Evolutionary conservation across 2,329 filamentous ascomycete genomes (phyloP).

Genomic region (Aspergillus spinulosporus): DNA sequence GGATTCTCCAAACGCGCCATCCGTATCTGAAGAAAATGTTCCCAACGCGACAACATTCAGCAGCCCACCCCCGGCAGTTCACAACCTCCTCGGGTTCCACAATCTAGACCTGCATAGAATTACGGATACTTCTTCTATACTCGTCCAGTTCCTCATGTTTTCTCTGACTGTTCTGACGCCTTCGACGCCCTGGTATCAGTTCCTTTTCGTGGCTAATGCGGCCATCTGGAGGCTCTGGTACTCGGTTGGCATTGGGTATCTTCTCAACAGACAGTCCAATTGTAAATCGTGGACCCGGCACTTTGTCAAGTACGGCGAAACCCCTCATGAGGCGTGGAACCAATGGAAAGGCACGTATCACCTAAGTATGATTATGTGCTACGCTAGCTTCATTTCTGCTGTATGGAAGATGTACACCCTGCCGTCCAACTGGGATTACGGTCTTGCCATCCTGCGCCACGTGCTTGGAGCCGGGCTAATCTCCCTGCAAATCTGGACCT

Average conservation of each 20-base stretch:
- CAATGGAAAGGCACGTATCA: constrained; percentile 98
- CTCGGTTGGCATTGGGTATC: constrained; percentile 78
- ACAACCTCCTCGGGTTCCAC: constrained; percentile 76
- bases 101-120: constrained; percentile 88
- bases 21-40: constrained; percentile 35
- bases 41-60: constrained; percentile 45
- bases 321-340: constrained; percentile 85
- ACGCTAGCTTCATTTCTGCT: constrained; percentile 82
- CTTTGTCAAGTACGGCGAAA: constrained; percentile 95
- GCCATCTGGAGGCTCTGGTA: constrained; percentile 88
- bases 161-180: constrained; percentile 74
- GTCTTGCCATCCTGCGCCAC: constrained; percentile 82
- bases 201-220: constrained; percentile 78
- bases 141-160: constrained; percentile 75
- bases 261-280: constrained; percentile 82
- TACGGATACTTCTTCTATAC: constrained; percentile 76
- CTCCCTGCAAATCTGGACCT: constrained; percentile 87
- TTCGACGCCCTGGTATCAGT: constrained; percentile 71
- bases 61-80: constrained; percentile 66
- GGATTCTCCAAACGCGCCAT: constrained; percentile 36
- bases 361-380: constrained; percentile 86
- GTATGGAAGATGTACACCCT: constrained; percentile 95
- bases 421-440: constrained; percentile 83
- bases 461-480: constrained; percentile 79
- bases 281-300: constrained; percentile 95